phyloP scores from a whole-genome alignment of 73 alveolate genomes.

The Effrenium voratum region DNA sequence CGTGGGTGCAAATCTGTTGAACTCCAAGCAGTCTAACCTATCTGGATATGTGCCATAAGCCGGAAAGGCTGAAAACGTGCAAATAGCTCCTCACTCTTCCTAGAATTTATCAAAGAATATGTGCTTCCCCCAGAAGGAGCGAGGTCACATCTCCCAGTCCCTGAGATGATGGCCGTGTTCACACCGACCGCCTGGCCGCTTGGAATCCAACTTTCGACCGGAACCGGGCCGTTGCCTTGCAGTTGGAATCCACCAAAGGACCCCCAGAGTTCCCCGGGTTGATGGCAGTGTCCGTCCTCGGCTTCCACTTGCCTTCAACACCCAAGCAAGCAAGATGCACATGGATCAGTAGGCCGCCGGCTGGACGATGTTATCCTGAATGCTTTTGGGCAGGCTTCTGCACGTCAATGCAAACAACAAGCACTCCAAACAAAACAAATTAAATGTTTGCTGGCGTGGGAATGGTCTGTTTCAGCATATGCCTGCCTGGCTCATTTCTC shows the following conservation, averaged over 20 bases:
- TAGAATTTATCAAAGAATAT: no score
- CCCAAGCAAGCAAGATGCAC: neutral
- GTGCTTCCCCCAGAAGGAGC: neutral
- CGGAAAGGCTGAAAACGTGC: no score
- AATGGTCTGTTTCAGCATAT: no score
- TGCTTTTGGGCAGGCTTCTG: neutral
- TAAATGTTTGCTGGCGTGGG: neutral
- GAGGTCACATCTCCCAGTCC: neutral
- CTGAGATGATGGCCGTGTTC: slow-evolving; percentile 92
- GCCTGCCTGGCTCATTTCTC: no score
- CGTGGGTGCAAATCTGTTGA: no score
- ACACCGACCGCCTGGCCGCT: slow-evolving; percentile 78
- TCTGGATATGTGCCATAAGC: no score
- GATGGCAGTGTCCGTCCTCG: slow-evolving; percentile 92
- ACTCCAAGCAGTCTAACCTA: no score
- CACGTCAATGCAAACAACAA: neutral
- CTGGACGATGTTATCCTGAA: slow-evolving; percentile 80
- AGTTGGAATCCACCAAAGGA: slow-evolving; percentile 79
- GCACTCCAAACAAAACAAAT: neutral
- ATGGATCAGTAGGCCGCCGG: neutral
- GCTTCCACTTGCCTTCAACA: no score
- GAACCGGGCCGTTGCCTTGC: slow-evolving; percentile 22
- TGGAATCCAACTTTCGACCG: neutral
- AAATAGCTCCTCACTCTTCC: no score
- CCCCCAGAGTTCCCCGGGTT: slow-evolving; percentile 94